phyloP scores from a whole-genome alignment of 139 green algal genomes.

The Tetratostichococcus sp. region DNA sequence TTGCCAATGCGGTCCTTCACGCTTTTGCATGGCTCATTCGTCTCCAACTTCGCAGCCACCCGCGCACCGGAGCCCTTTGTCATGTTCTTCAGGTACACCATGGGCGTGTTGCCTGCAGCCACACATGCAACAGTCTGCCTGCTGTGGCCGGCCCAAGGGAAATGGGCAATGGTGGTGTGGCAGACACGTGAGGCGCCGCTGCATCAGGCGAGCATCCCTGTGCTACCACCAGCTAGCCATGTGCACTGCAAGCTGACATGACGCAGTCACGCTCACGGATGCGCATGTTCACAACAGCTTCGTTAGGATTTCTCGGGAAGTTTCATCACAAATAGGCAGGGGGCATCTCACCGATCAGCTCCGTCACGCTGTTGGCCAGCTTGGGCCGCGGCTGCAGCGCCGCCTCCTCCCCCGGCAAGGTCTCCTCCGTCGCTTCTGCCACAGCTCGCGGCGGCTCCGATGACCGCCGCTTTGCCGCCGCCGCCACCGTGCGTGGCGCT shows the following conservation, averaged over 20 bases:
- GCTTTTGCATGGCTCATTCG: constrained; percentile 31
- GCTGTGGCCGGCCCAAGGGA: too few species aligned
- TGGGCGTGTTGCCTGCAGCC: constrained; percentile 85
- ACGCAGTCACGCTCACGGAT: too few species aligned
- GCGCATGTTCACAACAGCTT: too few species aligned
- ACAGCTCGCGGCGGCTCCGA: not conserved
- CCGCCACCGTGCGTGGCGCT: not conserved
- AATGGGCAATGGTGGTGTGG: too few species aligned
- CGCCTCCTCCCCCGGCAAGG: not conserved
- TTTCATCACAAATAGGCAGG: too few species aligned
- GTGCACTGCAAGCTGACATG: too few species aligned
- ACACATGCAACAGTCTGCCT: too few species aligned
- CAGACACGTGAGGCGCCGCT: too few species aligned
- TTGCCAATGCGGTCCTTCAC: constrained; percentile 77
- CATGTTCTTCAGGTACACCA: constrained; percentile 89
- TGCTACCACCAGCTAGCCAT: too few species aligned
- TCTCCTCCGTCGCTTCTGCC: not conserved
- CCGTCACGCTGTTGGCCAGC: constrained; percentile 70
- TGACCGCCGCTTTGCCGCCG: too few species aligned
- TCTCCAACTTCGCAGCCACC: constrained; percentile 35
- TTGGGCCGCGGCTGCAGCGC: constrained; percentile 18
- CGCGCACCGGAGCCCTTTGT: constrained; percentile 33
- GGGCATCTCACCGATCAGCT: constrained; percentile 90
- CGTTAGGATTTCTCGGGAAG: too few species aligned
- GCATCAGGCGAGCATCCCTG: too few species aligned